Conservation (phyloP, 1,284 basidiomycete genomes). For the Moesziomyces globuligerus region DNA sequence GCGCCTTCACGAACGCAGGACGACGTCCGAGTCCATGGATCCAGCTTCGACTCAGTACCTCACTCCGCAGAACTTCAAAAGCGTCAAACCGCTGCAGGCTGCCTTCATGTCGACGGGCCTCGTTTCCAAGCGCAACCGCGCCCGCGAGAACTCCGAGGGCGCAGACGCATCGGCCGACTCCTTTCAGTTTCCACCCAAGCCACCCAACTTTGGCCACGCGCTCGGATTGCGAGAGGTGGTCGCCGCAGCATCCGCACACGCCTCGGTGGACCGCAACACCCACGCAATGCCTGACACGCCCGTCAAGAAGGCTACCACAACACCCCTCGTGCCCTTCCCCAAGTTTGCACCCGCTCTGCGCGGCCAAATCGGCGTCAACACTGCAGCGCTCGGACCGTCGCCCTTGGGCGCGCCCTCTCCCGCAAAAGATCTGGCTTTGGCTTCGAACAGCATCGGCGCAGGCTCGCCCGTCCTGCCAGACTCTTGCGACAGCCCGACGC, state of each 20-base stretch:
- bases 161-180: conserved; percentile 37
- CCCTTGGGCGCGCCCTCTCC: conserved; percentile 28
- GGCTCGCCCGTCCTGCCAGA: conserved; percentile 47
- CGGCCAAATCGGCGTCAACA: conserved; percentile 8
- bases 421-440: conserved; percentile 13
- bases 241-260: conserved; percentile 57
- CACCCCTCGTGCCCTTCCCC: conserved; percentile 42
- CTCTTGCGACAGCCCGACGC: conserved; percentile 52
- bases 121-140: conserved; percentile 64
- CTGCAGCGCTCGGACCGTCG: conserved; percentile 30
- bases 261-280: conserved; percentile 21
- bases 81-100: conserved; percentile 68
- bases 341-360: conserved; percentile 32
- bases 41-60: conserved; percentile 33
- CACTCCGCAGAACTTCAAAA: conserved; percentile 69
- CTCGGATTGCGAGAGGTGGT: conserved; percentile 64
- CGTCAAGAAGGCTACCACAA: conserved; percentile 56
- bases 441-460: conserved; percentile 10
- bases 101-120: conserved; percentile 69
- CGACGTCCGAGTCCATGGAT: conserved; percentile 30
- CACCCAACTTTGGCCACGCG: conserved; percentile 49
- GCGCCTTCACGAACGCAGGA: conserved; percentile 32
- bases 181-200: conserved; percentile 42
- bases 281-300: conserved; percentile 69
- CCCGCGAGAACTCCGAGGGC: conserved; percentile 35